Conservation (phyloP, 352 stramenopile genomes). For the Pythium grandisporangium region DNA sequence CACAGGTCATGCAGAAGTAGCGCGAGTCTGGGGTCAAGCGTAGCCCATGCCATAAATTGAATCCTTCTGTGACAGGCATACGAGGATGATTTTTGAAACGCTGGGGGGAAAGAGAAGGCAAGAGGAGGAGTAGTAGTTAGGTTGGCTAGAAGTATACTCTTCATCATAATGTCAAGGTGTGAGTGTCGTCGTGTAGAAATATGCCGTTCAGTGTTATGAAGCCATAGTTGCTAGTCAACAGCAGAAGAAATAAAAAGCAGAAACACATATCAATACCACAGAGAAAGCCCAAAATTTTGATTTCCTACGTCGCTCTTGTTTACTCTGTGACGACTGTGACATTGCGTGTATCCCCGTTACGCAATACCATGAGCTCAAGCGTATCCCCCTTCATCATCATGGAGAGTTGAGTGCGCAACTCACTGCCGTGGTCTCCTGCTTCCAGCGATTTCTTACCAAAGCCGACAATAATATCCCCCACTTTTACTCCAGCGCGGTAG, state of each 20-base stretch:
- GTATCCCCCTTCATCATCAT: conserved; percentile 42
- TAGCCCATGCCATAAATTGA: not conserved
- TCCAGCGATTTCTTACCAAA: conserved; percentile 38
- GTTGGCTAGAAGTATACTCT: no score
- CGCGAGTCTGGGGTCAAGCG: not conserved
- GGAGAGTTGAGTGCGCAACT: conserved; percentile 37
- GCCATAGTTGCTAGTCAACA: not conserved
- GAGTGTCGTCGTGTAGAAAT: not conserved
- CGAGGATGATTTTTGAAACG: no score
- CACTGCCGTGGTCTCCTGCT: conserved; percentile 34
- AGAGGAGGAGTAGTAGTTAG: no score
- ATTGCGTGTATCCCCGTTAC: conserved; percentile 22
- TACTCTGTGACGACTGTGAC: conserved; percentile 40
- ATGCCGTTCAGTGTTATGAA: not conserved
- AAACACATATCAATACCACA: not conserved
- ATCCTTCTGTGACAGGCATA: no score
- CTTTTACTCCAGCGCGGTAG: conserved; percentile 34
- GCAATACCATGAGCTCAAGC: conserved; percentile 33
- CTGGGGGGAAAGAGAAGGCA: no score
- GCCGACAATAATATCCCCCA: conserved; percentile 40
- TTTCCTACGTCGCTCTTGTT: not conserved
- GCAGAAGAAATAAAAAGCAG: no score
- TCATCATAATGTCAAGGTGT: not conserved
- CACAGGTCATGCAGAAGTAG: conserved; percentile 67
- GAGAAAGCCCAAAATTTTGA: not conserved